Conservation (phyloP, 1,139 yeast species). For the Hansenula sp. region DNA sequence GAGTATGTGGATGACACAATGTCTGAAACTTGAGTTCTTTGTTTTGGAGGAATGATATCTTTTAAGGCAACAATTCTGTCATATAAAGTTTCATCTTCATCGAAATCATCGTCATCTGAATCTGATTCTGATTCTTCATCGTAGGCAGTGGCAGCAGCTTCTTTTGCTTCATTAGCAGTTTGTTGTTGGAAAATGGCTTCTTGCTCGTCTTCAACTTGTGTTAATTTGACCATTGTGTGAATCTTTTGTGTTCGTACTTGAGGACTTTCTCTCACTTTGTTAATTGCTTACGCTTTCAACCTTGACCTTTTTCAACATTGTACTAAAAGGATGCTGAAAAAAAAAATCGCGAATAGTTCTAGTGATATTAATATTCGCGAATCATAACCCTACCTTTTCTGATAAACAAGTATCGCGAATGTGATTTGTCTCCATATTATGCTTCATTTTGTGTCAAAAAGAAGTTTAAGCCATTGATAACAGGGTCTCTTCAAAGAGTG, state of each 20-base stretch:
- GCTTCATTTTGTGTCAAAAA: too few species aligned
- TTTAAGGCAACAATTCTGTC: constrained; percentile 90
- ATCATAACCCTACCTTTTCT: too few species aligned
- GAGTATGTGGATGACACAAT: constrained; percentile 34
- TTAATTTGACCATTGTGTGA: constrained; percentile 62
- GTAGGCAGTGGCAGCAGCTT: constrained; percentile 18
- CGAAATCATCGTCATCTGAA: constrained; percentile 70
- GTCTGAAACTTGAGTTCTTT: constrained; percentile 46
- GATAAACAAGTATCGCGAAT: too few species aligned
- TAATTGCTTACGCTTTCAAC: background rate
- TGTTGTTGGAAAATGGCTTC: constrained; percentile 34
- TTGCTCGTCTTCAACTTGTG: constrained; percentile 61
- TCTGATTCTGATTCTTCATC: constrained; percentile 52
- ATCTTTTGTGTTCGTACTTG: constrained; percentile 1
- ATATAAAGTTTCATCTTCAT: constrained; percentile 74
- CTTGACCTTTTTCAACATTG: background rate
- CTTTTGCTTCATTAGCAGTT: constrained; percentile 21
- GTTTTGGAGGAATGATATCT: constrained; percentile 88
- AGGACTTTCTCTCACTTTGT: background rate
- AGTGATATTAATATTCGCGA: too few species aligned
- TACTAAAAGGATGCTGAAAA: background rate
- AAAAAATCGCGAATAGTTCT: background rate
- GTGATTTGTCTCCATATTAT: too few species aligned
- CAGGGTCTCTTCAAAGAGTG: too few species aligned
- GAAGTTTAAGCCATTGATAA: too few species aligned